Evolutionary conservation across 495 filamentous ascomycete species (phyloP), one percentile per base, ranked within the genome.

Genomic region (Sporormia fimetaria): DNA sequence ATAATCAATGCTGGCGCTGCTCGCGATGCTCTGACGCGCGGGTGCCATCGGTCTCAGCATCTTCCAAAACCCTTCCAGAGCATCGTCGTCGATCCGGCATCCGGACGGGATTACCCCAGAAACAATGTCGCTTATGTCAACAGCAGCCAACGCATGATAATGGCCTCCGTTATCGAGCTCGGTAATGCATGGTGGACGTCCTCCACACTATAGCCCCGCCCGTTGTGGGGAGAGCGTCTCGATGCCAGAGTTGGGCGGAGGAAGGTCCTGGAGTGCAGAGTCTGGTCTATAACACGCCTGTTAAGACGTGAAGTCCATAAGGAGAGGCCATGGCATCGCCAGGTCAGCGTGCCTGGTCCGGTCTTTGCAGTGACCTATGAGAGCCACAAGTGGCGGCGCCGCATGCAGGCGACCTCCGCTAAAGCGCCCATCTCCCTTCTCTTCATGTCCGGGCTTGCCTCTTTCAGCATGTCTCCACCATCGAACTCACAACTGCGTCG

Each of bases 61-160:
- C 44, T 47, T 44, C 39, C 25, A 42, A 47, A 53, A 48, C 33
- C 12, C 44, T 44, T 48, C 39, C 27, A 48, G 37, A 33, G 27
- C 20, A 30, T 40, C 44, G 36, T 33, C 11, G 39, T 26, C 39
- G 21, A 18, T 36, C 29, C 8, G 27, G 23, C 27, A 11, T 20
- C 31, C 30, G 28, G 29, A 40, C 26, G 30, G 39, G 40, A 34
- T 28, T 9, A 49, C 40, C 50, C 50, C 50, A 41, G 50, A 47
- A 49, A 49, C 44, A 42, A 49, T n/a, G 46, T 49, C 40, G 50
- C 50, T 54, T 44, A 37, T 33, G 50, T 49, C 44, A 54, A 32
- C 26, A 33, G 22, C 12, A 43, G 21, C 37, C 24, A 21, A 33
- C 45, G 45, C 49, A 52, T 52, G 38, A 52, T 42, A 52, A 52